A percentile compares a stretch with the other conserved stretches of the same genome.
Evolutionary conservation across 2,329 filamentous ascomycete genomes (phyloP).

Genomic region (Periconia macrospinosa): DNA sequence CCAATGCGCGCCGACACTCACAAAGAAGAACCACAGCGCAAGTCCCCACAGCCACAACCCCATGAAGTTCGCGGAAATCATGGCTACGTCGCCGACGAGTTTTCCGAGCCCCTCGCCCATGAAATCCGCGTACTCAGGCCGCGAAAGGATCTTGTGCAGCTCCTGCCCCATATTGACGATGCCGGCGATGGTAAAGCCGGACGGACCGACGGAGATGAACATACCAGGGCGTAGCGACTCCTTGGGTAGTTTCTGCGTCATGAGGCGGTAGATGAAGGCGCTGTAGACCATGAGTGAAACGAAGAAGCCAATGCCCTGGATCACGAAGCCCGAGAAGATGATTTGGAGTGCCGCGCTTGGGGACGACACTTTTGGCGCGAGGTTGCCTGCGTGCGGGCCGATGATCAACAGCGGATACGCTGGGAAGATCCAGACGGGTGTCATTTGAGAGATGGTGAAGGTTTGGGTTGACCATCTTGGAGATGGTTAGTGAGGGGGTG

Average conservation of each 20-base stretch:
- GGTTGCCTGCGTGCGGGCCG: conserved; percentile 69
- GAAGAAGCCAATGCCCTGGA: conserved; percentile 67
- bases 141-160: conserved; percentile 52
- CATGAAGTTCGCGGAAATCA: conserved; percentile 62
- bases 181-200: conserved; percentile 67
- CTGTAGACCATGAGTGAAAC: conserved; percentile 78
- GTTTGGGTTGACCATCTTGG: conserved; percentile 65
- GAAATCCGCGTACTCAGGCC: conserved; percentile 46
- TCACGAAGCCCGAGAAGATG: conserved; percentile 61
- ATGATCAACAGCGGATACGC: conserved; percentile 79
- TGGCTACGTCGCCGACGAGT: conserved; percentile 58
- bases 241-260: conserved; percentile 82
- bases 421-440: conserved; percentile 85
- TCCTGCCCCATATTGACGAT: conserved; percentile 60
- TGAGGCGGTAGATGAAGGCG: conserved; percentile 81
- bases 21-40: conserved; percentile 82
- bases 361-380: conserved; percentile 52
- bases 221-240: conserved; percentile 78
- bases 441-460: conserved; percentile 80
- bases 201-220: conserved; percentile 82
- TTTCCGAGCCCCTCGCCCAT: conserved; percentile 57
- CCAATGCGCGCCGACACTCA: conserved; percentile 75
- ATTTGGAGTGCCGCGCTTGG: conserved; percentile 52
- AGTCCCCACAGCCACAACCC: conserved; percentile 81
- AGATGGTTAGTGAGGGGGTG: conserved; percentile 1